Evolutionary conservation across 2,329 filamentous ascomycete species (phyloP).

Genomic region (Cordyceps cicadae): DNA sequence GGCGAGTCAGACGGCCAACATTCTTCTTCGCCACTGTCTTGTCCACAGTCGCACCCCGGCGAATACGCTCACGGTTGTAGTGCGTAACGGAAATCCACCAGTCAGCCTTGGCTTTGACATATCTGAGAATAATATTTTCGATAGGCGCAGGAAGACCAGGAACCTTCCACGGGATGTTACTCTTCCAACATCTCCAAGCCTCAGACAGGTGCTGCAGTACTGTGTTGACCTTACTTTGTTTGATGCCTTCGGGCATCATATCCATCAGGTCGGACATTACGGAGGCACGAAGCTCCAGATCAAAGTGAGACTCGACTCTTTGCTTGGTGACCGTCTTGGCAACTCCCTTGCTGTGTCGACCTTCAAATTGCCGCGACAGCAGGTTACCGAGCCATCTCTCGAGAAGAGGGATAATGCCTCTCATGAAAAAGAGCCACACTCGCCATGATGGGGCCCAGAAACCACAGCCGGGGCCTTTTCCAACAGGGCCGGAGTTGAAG

Average conservation of each 20-base stretch:
- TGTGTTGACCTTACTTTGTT: slow-evolving; percentile 98
- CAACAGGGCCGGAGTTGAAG: slow-evolving; percentile 94
- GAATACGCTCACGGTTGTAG: slow-evolving; percentile 96
- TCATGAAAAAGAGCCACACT: slow-evolving; percentile 99
- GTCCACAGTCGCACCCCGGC: slow-evolving; percentile 91
- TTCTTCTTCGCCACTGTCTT: slow-evolving; percentile 99
- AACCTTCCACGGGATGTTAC: slow-evolving; percentile 99
- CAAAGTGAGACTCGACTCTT: slow-evolving; percentile 96
- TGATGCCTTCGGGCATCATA: slow-evolving; percentile 99
- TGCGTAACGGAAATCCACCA: slow-evolving; percentile 99
- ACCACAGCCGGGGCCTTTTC: slow-evolving; percentile 94
- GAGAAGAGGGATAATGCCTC: slow-evolving; percentile 91
- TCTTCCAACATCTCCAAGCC: slow-evolving; percentile 99
- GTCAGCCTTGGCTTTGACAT: slow-evolving; percentile 98
- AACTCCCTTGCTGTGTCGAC: slow-evolving; percentile 95
- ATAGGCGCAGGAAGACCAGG: slow-evolving; percentile 93
- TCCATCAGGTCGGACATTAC: slow-evolving; percentile 99
- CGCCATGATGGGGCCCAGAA: slow-evolving; percentile 99
- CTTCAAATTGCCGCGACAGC: slow-evolving; percentile 94
- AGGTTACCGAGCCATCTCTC: slow-evolving; percentile 97
- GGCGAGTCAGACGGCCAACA: slow-evolving; percentile 80
- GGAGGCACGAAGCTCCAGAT: slow-evolving; percentile 90
- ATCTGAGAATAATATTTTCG: slow-evolving; percentile 96
- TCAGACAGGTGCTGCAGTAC: slow-evolving; percentile 95
- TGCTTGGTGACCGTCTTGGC: slow-evolving; percentile 99